These are phyloP conservation scores for Clonostachys byssicola DNA, from an alignment of 2,329 filamentous ascomycete species.

Conservation along the genomic window DNA sequence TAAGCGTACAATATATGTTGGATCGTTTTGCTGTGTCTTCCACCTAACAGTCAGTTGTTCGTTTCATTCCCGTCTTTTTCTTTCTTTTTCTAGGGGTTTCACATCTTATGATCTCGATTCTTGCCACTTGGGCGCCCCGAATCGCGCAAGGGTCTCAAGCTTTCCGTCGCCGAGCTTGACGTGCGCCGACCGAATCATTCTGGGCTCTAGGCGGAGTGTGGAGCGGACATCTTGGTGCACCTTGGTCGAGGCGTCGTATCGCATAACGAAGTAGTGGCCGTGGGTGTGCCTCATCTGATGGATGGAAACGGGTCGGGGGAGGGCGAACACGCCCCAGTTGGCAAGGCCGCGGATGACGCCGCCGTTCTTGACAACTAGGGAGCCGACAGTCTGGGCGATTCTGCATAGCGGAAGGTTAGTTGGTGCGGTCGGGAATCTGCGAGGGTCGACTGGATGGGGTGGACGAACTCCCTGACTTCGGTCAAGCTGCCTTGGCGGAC, in stretches of 20 bases:
- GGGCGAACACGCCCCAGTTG: slow-evolving; percentile 92
- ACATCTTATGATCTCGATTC: slow-evolving; percentile 9
- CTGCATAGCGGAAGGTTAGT: slow-evolving; percentile 34
- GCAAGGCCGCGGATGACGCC: slow-evolving; percentile 89
- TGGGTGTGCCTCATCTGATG: slow-evolving; percentile 79
- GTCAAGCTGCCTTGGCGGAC: slow-evolving; percentile 85
- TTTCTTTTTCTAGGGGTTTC: background rate
- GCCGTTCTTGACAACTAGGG: slow-evolving; percentile 74
- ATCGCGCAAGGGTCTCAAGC: slow-evolving; percentile 44
- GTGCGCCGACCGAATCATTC: slow-evolving; percentile 82
- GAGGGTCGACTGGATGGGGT: slow-evolving; percentile 1
- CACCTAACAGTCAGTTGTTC: background rate
- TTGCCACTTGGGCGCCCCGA: slow-evolving; percentile 47
- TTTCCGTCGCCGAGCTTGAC: slow-evolving; percentile 76
- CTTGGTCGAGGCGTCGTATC: slow-evolving; percentile 75
- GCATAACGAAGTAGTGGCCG: slow-evolving; percentile 97
- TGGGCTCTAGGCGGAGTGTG: slow-evolving; percentile 79
- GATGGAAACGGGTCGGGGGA: slow-evolving; percentile 74
- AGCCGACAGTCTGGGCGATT: slow-evolving; percentile 82
- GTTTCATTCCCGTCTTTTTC: background rate
- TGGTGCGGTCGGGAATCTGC: slow-evolving; percentile 1
- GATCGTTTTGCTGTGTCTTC: background rate
- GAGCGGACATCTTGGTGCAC: slow-evolving; percentile 72
- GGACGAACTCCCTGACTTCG: slow-evolving; percentile 88
- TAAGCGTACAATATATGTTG: too few species aligned